Conservation (phyloP, 2,329 filamentous ascomycete species). For the Thielaviopsis musarum region DNA sequence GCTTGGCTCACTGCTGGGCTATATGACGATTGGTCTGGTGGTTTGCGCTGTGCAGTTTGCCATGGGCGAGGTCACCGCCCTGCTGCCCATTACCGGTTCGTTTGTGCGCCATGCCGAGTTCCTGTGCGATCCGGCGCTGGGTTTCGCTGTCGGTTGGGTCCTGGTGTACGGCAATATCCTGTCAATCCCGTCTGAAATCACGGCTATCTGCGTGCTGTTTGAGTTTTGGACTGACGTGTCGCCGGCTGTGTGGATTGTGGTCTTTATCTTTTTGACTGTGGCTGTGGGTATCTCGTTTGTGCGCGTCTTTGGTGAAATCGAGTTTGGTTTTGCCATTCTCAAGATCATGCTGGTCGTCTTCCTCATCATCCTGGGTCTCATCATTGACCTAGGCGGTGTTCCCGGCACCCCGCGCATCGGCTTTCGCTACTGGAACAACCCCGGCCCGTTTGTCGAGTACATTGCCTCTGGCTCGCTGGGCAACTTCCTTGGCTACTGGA, state of each 20-base stretch:
- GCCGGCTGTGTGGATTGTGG: slow-evolving; percentile 26
- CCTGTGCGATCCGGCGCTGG: slow-evolving; percentile 43
- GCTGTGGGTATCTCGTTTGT: slow-evolving; percentile 20
- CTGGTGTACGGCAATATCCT: slow-evolving; percentile 37
- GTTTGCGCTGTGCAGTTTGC: slow-evolving; percentile 41
- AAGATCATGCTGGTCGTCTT: slow-evolving; percentile 46
- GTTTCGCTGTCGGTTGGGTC: slow-evolving; percentile 37
- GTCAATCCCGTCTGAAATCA: slow-evolving; percentile 42
- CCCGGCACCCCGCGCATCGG: slow-evolving; percentile 41
- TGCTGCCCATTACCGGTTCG: slow-evolving; percentile 44
- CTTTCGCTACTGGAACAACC: slow-evolving; percentile 53
- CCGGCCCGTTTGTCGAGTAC: slow-evolving; percentile 50
- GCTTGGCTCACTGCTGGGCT: slow-evolving; percentile 31
- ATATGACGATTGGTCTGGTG: slow-evolving; percentile 38
- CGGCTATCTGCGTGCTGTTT: slow-evolving; percentile 44
- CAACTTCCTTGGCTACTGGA: slow-evolving; percentile 48
- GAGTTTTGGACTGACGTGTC: slow-evolving; percentile 45
- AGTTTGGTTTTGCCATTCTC: slow-evolving; percentile 33
- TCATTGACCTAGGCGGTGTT: slow-evolving; percentile 46
- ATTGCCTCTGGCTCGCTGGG: slow-evolving; percentile 42
- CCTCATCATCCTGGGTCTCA: slow-evolving; percentile 42
- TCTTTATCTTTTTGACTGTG: slow-evolving; percentile 34
- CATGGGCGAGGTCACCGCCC: slow-evolving; percentile 41
- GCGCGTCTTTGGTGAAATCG: slow-evolving; percentile 42
- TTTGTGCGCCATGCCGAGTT: slow-evolving; percentile 45